Evolutionary conservation across 495 filamentous ascomycete species (phyloP).

Genomic region (Zalerion maritima): DNA sequence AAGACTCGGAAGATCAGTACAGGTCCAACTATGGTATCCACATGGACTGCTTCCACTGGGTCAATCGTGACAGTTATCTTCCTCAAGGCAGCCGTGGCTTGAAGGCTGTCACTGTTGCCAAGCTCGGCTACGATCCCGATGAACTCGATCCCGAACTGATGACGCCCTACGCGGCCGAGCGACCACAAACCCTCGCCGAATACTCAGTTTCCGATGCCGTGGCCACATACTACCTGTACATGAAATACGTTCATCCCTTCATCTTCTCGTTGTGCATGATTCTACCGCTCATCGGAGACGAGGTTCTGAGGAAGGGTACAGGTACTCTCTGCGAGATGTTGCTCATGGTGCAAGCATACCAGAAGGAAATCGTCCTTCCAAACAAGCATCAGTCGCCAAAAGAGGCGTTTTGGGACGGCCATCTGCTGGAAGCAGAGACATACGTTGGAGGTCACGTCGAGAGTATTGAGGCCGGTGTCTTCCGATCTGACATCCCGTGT

Average conservation of each 20-base stretch:
- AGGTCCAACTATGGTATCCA: constrained; percentile 89
- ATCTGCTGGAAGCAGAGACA: constrained; percentile 89
- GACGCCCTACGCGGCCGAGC: constrained; percentile 84
- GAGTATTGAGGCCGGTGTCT: constrained; percentile 97
- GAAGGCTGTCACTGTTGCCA: constrained; percentile 94
- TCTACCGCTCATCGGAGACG: constrained; percentile 82
- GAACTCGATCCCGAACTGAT: constrained; percentile 96
- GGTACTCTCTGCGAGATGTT: constrained; percentile 98
- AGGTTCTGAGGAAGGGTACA: constrained; percentile 86
- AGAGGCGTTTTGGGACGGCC: constrained; percentile 92
- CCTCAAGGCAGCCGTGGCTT: constrained; percentile 94
- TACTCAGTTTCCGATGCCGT: constrained; percentile 99
- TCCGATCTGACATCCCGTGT: constrained; percentile 86
- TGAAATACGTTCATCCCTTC: constrained; percentile 99
- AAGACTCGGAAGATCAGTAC: constrained; percentile 89
- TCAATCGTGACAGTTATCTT: constrained; percentile 95
- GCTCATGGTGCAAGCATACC: constrained; percentile 94
- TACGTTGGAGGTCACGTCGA: constrained; percentile 98
- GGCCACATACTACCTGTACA: constrained; percentile 97
- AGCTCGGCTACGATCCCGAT: constrained; percentile 95
- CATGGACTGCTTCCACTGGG: constrained; percentile 99
- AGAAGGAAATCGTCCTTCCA: constrained; percentile 79
- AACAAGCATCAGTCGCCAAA: constrained; percentile 90
- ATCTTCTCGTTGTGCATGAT: constrained; percentile 98
- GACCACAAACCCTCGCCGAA: constrained; percentile 85